Evolutionary conservation across 495 filamentous ascomycete species (phyloP).

Genomic region (Aspergillus egyptiacus): DNA sequence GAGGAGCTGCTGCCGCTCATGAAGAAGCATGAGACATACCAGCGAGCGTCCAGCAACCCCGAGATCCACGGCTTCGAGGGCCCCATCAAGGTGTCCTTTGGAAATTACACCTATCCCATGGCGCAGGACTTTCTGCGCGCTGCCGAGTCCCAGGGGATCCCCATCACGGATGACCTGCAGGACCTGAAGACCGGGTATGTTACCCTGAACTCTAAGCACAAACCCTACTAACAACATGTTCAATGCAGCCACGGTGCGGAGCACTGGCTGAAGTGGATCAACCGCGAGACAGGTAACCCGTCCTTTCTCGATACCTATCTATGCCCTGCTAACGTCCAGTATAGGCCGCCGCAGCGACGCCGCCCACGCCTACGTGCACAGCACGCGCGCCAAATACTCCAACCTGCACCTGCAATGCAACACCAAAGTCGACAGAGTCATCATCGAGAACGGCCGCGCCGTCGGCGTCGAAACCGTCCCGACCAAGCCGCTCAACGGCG

Average conservation of each 20-base stretch:
- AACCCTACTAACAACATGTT: not conserved
- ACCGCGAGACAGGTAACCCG: slow-evolving; percentile 49
- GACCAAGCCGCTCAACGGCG: slow-evolving; percentile 47
- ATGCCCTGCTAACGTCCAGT: not conserved
- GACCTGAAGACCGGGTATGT: slow-evolving; percentile 58
- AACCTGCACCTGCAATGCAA: slow-evolving; percentile 73
- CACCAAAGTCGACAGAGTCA: slow-evolving; percentile 77
- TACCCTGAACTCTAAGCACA: not conserved
- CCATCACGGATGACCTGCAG: slow-evolving; percentile 62
- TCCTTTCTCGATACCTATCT: not conserved
- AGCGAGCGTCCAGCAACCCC: slow-evolving; percentile 66
- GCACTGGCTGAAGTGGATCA: slow-evolving; percentile 61
- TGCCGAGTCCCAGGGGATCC: slow-evolving; percentile 71
- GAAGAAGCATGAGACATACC: slow-evolving; percentile 82
- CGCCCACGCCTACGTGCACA: slow-evolving; percentile 71
- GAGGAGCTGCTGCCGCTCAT: slow-evolving; percentile 74
- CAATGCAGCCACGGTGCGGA: slow-evolving; percentile 33
- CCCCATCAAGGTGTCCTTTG: slow-evolving; percentile 81
- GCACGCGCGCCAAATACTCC: slow-evolving; percentile 55
- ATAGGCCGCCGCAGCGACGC: slow-evolving; percentile 54
- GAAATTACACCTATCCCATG: slow-evolving; percentile 66
- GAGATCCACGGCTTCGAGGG: slow-evolving; percentile 75
- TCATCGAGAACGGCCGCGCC: slow-evolving; percentile 64
- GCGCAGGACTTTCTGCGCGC: slow-evolving; percentile 76
- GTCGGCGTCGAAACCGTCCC: slow-evolving; percentile 56